phyloP scores from a whole-genome alignment of 163 green algal species.

The Scenedesmus sp. region DNA sequence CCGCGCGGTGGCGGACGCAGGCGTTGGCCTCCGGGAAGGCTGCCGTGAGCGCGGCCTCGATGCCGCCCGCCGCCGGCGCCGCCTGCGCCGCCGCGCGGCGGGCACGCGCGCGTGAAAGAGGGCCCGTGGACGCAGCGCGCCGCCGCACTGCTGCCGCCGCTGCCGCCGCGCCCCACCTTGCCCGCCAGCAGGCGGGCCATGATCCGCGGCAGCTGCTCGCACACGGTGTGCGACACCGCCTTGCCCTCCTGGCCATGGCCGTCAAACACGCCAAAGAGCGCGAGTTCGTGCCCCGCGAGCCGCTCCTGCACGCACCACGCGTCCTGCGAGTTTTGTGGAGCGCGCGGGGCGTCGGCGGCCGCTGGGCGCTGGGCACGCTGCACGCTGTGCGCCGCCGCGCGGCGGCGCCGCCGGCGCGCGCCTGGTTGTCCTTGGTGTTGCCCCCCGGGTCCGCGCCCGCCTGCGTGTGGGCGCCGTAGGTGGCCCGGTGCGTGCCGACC shows the following conservation, averaged over 20 bases:
- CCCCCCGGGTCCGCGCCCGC: conserved; percentile 36
- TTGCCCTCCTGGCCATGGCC: conserved; percentile 44
- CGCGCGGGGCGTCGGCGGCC: too few species aligned
- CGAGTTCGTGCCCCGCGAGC: conserved; percentile 26
- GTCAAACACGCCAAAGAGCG: conserved; percentile 48
- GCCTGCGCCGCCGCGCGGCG: too few species aligned
- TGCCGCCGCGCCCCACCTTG: conserved; percentile 10
- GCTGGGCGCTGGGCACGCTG: too few species aligned
- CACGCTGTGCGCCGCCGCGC: too few species aligned
- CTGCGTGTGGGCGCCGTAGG: conserved; percentile 38
- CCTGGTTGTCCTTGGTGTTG: conserved; percentile 48
- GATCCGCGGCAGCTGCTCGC: conserved; percentile 18
- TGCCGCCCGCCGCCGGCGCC: neutral
- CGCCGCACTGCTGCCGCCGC: too few species aligned
- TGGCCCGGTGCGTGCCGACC: conserved; percentile 10
- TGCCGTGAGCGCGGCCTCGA: conserved; percentile 30
- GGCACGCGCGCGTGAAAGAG: too few species aligned
- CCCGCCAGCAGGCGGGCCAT: conserved; percentile 4
- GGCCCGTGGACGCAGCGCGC: too few species aligned
- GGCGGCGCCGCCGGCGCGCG: too few species aligned
- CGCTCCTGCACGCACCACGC: conserved; percentile 39
- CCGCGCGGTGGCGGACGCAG: neutral
- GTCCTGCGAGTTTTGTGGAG: too few species aligned
- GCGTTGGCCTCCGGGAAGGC: conserved; percentile 50
- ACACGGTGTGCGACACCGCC: conserved; percentile 35